Base-by-base conservation (phyloP, 208 protist genomes). In the Leishmania tropica region DNA sequence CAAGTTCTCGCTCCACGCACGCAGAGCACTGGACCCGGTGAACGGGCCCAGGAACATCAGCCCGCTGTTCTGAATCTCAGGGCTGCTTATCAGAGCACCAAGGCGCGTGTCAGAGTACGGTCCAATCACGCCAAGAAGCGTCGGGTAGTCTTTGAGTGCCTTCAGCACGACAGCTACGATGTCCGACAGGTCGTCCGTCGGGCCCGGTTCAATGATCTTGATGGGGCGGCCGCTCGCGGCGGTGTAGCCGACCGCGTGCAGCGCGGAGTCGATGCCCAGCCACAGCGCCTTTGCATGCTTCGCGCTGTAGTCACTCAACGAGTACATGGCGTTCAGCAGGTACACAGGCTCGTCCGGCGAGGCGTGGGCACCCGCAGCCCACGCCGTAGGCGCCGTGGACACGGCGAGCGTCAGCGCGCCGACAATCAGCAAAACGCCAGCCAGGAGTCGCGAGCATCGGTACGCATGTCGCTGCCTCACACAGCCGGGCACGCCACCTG, bases 21-120 rank as follows among this genome's bases (percentile, higher is more conserved):
- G 80, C 53, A 83, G 76, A 8, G 56, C 60, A 7, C 70, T 54
- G 8, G 31, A 81, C n/a, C 58, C 60, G n/a, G 75, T 88, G 56
- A 84, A 79, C 15, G 85, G 83, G 8, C 67, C 70, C 65, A 92
- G 82, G 21, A 82, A 65, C 8, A 88, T 83, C 53, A 92, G 35
- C 54, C 76, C 70, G 42, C 76, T 82, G 47, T 24, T 11, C 35
- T 67, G 3, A 19, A 64, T 45, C 7, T 48, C 51, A 17, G 35
- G 40, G 72, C 15, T 71, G 37, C 2, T 11, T 67, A 77, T 71
- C 62, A 60, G 0, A 0, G 45, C 37, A n/a, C 21, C 15, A 15
- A 83, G 67, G 31, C 24, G 24, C 6, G 70, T 40, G 58, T 72
- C 75, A 31, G 54, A 77, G 70, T 60, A 80, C 45, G 79, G 79